Evolutionary conservation across 106 monocot species (phyloP).

Genomic region (Acorus calamus): DNA sequence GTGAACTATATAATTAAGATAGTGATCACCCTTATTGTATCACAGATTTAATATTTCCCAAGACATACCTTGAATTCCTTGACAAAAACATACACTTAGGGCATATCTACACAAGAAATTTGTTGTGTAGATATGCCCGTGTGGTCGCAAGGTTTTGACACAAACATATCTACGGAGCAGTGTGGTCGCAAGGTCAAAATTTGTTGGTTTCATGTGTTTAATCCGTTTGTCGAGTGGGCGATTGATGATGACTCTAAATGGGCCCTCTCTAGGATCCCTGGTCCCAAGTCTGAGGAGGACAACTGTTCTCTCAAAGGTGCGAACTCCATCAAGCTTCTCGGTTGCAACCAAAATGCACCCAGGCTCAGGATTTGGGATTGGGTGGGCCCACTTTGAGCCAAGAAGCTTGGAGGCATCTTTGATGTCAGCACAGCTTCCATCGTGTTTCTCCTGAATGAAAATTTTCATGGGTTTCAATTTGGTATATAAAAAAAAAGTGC

Average conservation of each 20-base stretch:
- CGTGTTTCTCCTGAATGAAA: constrained; percentile 28
- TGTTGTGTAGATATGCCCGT: no score
- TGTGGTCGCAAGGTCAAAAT: background rate
- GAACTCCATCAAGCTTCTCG: constrained; percentile 3
- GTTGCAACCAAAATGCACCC: constrained; percentile 2
- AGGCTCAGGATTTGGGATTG: background rate
- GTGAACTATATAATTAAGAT: no score
- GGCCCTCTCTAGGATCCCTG: constrained; percentile 1
- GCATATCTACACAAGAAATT: no score
- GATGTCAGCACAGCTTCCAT: background rate
- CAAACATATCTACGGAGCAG: background rate
- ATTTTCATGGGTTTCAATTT: background rate
- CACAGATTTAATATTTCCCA: no score
- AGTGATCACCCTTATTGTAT: no score
- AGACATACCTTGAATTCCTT: no score
- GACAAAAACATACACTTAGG: no score
- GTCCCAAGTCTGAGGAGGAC: constrained; percentile 2
- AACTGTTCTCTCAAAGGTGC: constrained; percentile 1
- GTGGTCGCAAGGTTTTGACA: no score
- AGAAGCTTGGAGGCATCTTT: background rate
- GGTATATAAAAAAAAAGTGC: no score
- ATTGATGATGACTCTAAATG: constrained; percentile 3
- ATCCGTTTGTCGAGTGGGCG: constrained; percentile 1
- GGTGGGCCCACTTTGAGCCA: constrained; percentile 1
- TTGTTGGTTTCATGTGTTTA: background rate